Base-by-base conservation (phyloP, 1,284 basidiomycete genomes). In the Tilletia setariae region DNA sequence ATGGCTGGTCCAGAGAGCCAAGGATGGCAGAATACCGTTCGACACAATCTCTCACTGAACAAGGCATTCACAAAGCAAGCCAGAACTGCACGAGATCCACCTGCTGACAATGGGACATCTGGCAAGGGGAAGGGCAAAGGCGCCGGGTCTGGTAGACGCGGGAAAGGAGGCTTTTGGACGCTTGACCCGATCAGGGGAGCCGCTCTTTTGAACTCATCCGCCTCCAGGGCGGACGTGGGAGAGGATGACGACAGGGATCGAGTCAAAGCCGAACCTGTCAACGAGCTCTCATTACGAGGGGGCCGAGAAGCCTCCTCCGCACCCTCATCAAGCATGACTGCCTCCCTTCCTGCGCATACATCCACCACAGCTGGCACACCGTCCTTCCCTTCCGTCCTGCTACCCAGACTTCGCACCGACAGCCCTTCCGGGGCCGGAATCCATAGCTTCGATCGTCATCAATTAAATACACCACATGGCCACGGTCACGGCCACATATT, bases 11-110 rank as follows among this genome's bases (percentile, higher is more conserved):
- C 73, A 8, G 76, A 78, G 44, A 71, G 72, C 67, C 74, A 76
- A 44, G 76, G 78, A 2, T 79, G 78, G 78, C 76, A 78, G 56
- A 79, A 79, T 63, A 78, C 76, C 6, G 78, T 79, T 59, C 72
- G 78, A 1, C 78, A 79, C 74, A 79, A 79, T 44, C 71, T 79
- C 7, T 75, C 73, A 47, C 70, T 79, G 9, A 77, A 76, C 62
- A 78, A 77, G 72, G 69, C 72, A 25, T 79, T 79, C 44, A 69
- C 76, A 66, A 79, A 78, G 71, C 76, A 74, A 44, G 68, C 73
- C 23, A 64, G 76, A 2, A 74, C 76, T 1, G 68, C 75, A 19
- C 75, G 76, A 67, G 73, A 71, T 62, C 76, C 76, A 43, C 71
- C 75, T 65, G 75, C 77, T 65, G 76, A 74, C 67, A 21, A 11